Evolutionary conservation across 805 yeast species (phyloP).

Genomic region (Blastobotrys parvus): DNA sequence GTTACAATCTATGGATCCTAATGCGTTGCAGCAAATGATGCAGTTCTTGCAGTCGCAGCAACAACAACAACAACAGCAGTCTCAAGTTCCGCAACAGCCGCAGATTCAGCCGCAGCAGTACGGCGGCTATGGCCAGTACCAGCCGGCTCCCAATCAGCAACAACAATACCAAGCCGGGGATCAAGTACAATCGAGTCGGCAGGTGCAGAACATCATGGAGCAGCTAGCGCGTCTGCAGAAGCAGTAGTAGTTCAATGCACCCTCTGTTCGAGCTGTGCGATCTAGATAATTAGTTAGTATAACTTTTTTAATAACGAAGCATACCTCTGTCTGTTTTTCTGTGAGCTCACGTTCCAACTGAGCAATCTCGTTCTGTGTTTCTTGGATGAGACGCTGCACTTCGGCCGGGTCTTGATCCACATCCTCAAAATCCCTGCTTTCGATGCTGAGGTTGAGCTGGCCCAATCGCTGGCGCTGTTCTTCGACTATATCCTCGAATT

Average conservation of each 20-base stretch:
- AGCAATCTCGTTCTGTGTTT: constrained; percentile 13
- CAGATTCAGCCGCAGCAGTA: too few species aligned
- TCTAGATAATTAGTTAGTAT: neutral
- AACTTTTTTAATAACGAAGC: neutral
- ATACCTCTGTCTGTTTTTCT: constrained; percentile 10
- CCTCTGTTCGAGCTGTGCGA: neutral
- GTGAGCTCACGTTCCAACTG: constrained; percentile 12
- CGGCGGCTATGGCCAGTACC: constrained; percentile 7
- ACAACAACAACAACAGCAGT: constrained; percentile 14
- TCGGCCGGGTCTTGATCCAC: constrained; percentile 9
- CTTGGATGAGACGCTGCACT: constrained; percentile 10
- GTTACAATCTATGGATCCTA: constrained; percentile 71
- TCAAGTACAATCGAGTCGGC: constrained; percentile 14
- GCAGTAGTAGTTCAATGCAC: neutral
- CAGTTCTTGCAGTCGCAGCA: constrained; percentile 20
- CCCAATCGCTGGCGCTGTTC: constrained; percentile 36
- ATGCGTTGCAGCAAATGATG: constrained; percentile 61
- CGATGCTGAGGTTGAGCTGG: constrained; percentile 10
- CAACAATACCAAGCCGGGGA: constrained; percentile 4
- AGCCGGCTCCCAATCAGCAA: constrained; percentile 1
- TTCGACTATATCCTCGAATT: constrained; percentile 37
- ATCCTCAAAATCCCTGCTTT: constrained; percentile 9
- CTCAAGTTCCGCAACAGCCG: constrained; percentile 1
- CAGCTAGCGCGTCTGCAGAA: constrained; percentile 19
- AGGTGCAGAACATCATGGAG: constrained; percentile 20